phyloP scores from a whole-genome alignment of 2,329 filamentous ascomycete species.

The Harringtonia aguacate region DNA sequence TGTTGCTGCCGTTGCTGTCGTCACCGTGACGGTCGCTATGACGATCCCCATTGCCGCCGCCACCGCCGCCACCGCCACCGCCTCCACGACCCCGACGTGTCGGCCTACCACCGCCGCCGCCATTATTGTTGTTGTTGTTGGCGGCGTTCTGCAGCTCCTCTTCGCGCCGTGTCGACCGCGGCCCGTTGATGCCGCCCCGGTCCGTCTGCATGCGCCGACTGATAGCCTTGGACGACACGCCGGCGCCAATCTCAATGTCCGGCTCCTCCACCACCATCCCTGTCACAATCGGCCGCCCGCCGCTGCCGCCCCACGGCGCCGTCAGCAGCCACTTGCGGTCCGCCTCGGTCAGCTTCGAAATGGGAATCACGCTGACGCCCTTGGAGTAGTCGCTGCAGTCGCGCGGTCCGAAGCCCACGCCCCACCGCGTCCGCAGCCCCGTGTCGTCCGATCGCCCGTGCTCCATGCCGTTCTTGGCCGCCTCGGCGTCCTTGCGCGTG shows the following conservation, averaged over 20 bases:
- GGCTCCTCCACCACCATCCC: constrained; percentile 93
- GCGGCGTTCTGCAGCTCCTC: constrained; percentile 14
- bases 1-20: constrained; percentile 14
- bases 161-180: constrained; percentile 46
- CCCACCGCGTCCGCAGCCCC: constrained; percentile 84
- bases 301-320: constrained; percentile 86
- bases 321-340: constrained; percentile 96
- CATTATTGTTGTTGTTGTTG: too few relatives aligned
- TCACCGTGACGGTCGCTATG: constrained; percentile 5
- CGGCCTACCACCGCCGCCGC: constrained; percentile 12
- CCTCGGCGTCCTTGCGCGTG: constrained; percentile 72
- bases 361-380: constrained; percentile 87
- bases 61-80: constrained; percentile 16
- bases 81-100: constrained; percentile 5
- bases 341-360: constrained; percentile 84
- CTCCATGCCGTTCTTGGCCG: constrained; percentile 82
- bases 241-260: constrained; percentile 95
- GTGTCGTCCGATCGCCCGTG: constrained; percentile 60
- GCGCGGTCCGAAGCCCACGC: constrained; percentile 90
- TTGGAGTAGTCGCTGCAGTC: constrained; percentile 95
- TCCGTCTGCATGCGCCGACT: constrained; percentile 60
- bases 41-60: constrained; percentile 9
- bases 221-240: constrained; percentile 87
- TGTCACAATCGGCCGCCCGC: constrained; percentile 66
- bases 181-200: constrained; percentile 52